phyloP scores from a whole-genome alignment of 805 yeast species.

The Metschnikowia dekortorum region DNA sequence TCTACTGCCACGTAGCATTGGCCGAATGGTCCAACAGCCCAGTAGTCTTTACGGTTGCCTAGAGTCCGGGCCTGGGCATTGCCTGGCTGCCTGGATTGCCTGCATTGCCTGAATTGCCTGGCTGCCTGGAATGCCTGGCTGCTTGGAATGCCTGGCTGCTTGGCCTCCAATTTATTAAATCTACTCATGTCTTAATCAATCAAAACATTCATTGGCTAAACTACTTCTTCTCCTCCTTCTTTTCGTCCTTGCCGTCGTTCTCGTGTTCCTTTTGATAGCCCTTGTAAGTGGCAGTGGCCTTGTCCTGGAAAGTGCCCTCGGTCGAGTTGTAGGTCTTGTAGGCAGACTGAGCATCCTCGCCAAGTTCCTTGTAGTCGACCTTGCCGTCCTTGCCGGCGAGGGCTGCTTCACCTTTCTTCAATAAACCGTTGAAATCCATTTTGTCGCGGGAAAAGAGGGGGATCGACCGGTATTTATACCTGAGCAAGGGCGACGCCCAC shows the following conservation, averaged over 20 bases:
- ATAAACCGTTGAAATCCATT: conserved; percentile 30
- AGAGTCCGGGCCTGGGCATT: no score
- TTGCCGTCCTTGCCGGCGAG: conserved; percentile 24
- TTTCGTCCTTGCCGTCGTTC: not conserved
- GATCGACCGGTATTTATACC: not conserved
- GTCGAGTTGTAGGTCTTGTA: conserved; percentile 29
- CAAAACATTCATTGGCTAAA: not conserved
- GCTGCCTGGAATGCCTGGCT: no score
- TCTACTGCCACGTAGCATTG: no score
- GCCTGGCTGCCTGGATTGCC: no score
- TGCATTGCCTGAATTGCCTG: no score
- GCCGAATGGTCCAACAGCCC: no score
- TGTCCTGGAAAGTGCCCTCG: conserved; percentile 25
- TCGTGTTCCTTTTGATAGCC: conserved; percentile 25
- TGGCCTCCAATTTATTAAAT: no score
- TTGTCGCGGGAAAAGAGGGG: conserved; percentile 1
- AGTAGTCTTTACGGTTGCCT: no score
- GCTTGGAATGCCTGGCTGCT: no score
- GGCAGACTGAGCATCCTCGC: conserved; percentile 34
- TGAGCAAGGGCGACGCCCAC: not conserved
- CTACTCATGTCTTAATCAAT: no score
- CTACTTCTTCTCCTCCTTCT: not conserved
- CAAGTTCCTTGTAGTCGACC: conserved; percentile 20
- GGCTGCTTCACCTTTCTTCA: conserved; percentile 30
- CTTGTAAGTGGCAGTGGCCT: conserved; percentile 34